These are phyloP conservation scores for Somion occarium DNA, from an alignment of 1,284 basidiomycete genomes.

Conservation along the genomic window DNA sequence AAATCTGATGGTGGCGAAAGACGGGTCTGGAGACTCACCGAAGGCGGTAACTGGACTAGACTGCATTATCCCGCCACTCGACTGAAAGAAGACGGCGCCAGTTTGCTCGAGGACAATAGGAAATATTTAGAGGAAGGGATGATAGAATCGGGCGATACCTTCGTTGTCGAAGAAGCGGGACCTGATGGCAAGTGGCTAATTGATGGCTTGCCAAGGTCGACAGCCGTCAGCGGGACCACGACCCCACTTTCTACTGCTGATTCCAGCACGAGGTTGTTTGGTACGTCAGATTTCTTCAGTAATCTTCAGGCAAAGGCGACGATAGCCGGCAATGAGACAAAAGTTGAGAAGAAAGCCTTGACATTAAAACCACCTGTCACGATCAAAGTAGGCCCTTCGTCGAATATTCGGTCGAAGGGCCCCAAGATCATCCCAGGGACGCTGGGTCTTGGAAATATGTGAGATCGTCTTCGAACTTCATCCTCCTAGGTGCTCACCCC, in stretches of 20 bases:
- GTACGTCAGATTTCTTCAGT: conserved; percentile 55
- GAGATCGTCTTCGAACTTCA: conserved; percentile 18
- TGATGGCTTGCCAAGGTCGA: conserved; percentile 20
- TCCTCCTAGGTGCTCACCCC: conserved; percentile 25
- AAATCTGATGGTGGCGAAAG: conserved; percentile 15
- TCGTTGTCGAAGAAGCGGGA: conserved; percentile 61
- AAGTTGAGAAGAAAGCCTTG: not conserved
- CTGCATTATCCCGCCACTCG: conserved; percentile 25
- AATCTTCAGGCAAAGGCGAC: conserved; percentile 29
- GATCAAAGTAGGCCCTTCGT: conserved; percentile 12
- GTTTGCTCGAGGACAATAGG: conserved; percentile 31
- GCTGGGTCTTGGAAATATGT: conserved; percentile 86
- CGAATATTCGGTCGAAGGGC: conserved; percentile 24
- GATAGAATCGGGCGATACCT: conserved; percentile 54
- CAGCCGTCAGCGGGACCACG: conserved; percentile 17
- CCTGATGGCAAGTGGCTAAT: conserved; percentile 47
- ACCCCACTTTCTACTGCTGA: conserved; percentile 11
- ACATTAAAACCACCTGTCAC: conserved; percentile 25
- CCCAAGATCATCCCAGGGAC: conserved; percentile 61
- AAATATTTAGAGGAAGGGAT: conserved; percentile 55
- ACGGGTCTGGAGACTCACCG: conserved; percentile 54
- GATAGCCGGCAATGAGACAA: conserved; percentile 1
- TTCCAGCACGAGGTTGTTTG: conserved; percentile 37
- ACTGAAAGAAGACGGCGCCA: conserved; percentile 34
- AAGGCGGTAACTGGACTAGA: conserved; percentile 16